phyloP scores from a whole-genome alignment of 208 protist genomes.

The Leishmania mexicana region DNA sequence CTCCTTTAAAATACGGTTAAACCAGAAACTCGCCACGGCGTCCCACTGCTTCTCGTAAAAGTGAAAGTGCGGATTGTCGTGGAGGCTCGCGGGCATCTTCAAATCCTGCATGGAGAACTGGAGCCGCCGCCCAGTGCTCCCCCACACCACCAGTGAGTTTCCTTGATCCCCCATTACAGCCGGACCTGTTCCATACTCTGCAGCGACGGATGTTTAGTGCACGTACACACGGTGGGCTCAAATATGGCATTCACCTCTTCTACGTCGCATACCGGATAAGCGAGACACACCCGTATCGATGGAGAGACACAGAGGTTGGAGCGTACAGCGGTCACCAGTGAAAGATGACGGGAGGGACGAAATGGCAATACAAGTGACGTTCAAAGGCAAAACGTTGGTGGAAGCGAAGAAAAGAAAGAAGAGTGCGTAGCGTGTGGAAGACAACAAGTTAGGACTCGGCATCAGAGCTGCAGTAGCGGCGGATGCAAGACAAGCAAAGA shows the following conservation, averaged over 20 bases:
- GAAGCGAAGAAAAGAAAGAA: not conserved
- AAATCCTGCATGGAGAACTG: conserved; percentile 76
- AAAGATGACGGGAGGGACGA: not conserved
- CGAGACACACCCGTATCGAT: not conserved
- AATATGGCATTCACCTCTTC: not conserved
- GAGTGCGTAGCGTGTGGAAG: not conserved
- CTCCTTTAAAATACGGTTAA: conserved; percentile 82
- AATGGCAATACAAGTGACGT: not conserved
- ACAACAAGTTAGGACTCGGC: not conserved
- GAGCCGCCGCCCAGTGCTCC: conserved; percentile 71
- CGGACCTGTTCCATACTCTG: not conserved
- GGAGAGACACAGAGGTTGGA: too few species aligned
- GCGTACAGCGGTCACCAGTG: not conserved
- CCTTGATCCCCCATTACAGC: conserved; percentile 21
- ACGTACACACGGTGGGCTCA: not conserved
- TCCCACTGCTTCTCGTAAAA: conserved; percentile 89
- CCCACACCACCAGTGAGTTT: conserved; percentile 72
- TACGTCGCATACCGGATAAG: not conserved
- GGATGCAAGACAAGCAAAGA: not conserved
- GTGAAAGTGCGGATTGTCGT: conserved; percentile 40
- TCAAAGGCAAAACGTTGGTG: not conserved
- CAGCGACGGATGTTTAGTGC: not conserved
- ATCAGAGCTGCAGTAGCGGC: not conserved
- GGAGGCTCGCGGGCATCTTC: conserved; percentile 64
- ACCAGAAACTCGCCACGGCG: conserved; percentile 68